Base-by-base conservation (phyloP, 768 basidiomycete species). In the Amanita exitialis region DNA sequence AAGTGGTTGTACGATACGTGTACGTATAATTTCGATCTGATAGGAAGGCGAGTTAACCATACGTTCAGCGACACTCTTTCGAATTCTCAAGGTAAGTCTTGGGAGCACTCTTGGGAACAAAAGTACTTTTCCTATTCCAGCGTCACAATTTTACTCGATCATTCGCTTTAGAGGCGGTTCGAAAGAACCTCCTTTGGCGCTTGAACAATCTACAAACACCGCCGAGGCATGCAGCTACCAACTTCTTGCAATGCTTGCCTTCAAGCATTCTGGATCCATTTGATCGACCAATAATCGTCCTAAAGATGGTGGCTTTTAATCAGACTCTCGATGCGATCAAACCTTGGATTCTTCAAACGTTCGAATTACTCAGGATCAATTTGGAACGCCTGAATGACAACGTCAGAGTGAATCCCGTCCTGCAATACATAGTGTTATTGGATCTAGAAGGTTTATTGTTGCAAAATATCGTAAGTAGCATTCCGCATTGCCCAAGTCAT, bases 401-500 rank as follows among this genome's bases (percentile, higher is more conserved):
- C 25, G 50, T 54, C 49, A 47, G 61, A 56, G 47, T 61, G 49
- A 47, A 56, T 28, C 75, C 79, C 16, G 67, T 75, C 16, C 68
- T 90, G 25, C 87, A 88, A 59, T 87, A 79, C 65, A 68, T 83
- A 44, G 70, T 79, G 37, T 59, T 89, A 37, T 64, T 88, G n/a
- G 86, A 89, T 64, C 67, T 87, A 51, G 66, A 72, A 41, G 70
- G 69, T 45, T 64, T 79, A 25, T 76, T 80, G 10, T 63, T 85
- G 28, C 77, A 78, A 58, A 75, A 66, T 53, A 63, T 74, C 55
- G 86, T 89, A 64, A 62, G 80, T 63, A 54, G 28, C 37, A 53
- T 30, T 44, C 47, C 53, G 47, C 20, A 32, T 50, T 49, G 15
- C 34, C 53, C 23, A 32, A 27, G 43, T 44, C 44, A 53, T 37